Base-by-base conservation (phyloP, 352 stramenopile genomes). In the Phytopythium sindhum region DNA sequence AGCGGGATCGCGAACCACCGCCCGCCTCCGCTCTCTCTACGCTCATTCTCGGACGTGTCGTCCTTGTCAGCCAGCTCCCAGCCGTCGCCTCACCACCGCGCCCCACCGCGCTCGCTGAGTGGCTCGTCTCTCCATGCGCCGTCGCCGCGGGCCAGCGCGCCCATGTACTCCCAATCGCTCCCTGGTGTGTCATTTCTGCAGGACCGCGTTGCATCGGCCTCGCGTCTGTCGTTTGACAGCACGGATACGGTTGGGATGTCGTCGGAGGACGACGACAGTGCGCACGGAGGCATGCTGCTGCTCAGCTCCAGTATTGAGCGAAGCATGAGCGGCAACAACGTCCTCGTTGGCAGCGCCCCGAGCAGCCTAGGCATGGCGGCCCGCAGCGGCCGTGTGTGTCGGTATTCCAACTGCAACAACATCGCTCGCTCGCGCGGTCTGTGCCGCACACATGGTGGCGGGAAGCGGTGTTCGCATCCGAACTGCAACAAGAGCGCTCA, bases 401-500 rank as follows among this genome's bases (percentile, higher is more conserved):
- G 85, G 45, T 90, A 90, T 57, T 79, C 81, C 2, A 86, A 92
- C 65, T 95, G 87, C 79, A 92, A 86, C 65, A 95, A 94, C 61
- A 91, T 94, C 53, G 86, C 85, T 59, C 84, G 86, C 15, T 94
- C 85, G 14, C 79, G 85, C 39, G 84, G 84, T 7, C 67, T 91
- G 51, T 93, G 84, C 54, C 83, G 84, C 47, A 92, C 80, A 2
- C 84, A 93, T 57, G 84, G 84, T 57, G 84, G 84, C 17, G 84
- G 83, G 24, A 93, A 93, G 68, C 78, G 86, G 23, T 93, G 87
- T 56, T 92, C 84, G 51, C 81, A 94, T 57, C 85, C 85, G 12
- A 83, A 82, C 53, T 95, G 87, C 67, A 92, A 90, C 70, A 95
- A 95, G 68, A 91, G 79, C 44, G 87, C 87, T n/a, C 85, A 95